A percentile compares a stretch with the other conserved stretches of the same genome.
These are phyloP conservation scores for Leptographium lundbergii DNA, from an alignment of 2,329 filamentous ascomycete species.

Conservation along the genomic window DNA sequence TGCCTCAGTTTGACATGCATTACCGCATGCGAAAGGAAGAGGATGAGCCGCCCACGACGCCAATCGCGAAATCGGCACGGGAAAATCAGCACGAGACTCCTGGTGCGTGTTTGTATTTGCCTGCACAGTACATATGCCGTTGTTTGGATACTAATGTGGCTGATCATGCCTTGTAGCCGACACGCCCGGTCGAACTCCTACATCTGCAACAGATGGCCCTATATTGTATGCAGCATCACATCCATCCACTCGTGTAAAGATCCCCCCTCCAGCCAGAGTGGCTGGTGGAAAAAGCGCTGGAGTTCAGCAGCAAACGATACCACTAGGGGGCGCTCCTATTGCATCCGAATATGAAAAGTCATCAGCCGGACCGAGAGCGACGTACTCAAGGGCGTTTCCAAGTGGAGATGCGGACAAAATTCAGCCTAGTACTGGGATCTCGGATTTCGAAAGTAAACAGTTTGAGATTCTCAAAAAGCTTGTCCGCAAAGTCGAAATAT, in stretches of 20 bases:
- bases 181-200: not conserved
- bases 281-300: not conserved
- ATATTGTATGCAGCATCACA: slow-evolving; percentile 8
- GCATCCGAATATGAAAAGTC: not conserved
- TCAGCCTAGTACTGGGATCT: slow-evolving; percentile 1
- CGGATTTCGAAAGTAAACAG: slow-evolving; percentile 14
- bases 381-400: slow-evolving; percentile 14
- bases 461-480: slow-evolving; percentile 10
- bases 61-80: not conserved
- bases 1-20: slow-evolving; percentile 11
- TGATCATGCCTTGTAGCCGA: not conserved
- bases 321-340: not conserved
- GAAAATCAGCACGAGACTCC: not conserved
- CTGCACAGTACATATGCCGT: not conserved
- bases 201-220: not conserved
- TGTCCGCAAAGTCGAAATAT: slow-evolving; percentile 3
- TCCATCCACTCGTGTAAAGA: not conserved
- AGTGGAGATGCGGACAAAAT: slow-evolving; percentile 5
- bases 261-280: not conserved
- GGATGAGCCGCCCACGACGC: not conserved
- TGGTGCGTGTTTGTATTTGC: not conserved
- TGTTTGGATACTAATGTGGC: not conserved
- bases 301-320: not conserved
- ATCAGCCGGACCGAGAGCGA: no score
- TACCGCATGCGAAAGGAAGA: slow-evolving; percentile 5